A percentile compares a stretch with the other conserved stretches of the same genome.
Evolutionary conservation across 1,284 basidiomycete species (phyloP).

Genomic region (Tilletia walkeri): DNA sequence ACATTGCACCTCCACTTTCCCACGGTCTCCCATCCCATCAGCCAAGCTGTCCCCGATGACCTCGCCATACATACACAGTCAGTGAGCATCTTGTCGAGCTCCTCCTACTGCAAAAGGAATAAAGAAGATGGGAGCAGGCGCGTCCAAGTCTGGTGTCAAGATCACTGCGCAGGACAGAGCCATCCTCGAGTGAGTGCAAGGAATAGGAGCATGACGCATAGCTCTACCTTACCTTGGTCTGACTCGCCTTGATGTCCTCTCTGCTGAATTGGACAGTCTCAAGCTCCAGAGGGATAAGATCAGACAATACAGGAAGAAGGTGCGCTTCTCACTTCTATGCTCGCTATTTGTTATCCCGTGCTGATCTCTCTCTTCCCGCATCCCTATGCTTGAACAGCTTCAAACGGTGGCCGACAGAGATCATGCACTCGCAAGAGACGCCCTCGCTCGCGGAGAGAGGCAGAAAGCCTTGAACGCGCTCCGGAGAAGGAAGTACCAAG

Average conservation of each 20-base stretch:
- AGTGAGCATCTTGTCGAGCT: too few species aligned
- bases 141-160: slow-evolving; percentile 58
- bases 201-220: too few species aligned
- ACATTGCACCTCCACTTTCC: neutral
- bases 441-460: slow-evolving; percentile 77
- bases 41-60: neutral
- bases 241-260: too few species aligned
- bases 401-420: slow-evolving; percentile 82
- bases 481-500: slow-evolving; percentile 87
- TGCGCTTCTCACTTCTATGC: slow-evolving; percentile 45
- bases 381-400: slow-evolving; percentile 63
- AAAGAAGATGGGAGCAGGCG: neutral
- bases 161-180: slow-evolving; percentile 90
- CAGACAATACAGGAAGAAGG: slow-evolving; percentile 90
- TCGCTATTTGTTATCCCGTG: slow-evolving; percentile 8
- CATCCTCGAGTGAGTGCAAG: slow-evolving; percentile 75
- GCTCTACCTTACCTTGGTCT: too few species aligned
- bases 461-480: slow-evolving; percentile 81
- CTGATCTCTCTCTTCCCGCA: neutral
- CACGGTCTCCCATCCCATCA: neutral
- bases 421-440: slow-evolving; percentile 79
- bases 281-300: slow-evolving; percentile 95
- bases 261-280: slow-evolving; percentile 61
- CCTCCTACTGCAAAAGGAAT: neutral
- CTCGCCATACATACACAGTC: neutral